These are phyloP conservation scores for Penstemon barbatus DNA, from an alignment of 257 asterid genomes.

Conservation along the genomic window DNA sequence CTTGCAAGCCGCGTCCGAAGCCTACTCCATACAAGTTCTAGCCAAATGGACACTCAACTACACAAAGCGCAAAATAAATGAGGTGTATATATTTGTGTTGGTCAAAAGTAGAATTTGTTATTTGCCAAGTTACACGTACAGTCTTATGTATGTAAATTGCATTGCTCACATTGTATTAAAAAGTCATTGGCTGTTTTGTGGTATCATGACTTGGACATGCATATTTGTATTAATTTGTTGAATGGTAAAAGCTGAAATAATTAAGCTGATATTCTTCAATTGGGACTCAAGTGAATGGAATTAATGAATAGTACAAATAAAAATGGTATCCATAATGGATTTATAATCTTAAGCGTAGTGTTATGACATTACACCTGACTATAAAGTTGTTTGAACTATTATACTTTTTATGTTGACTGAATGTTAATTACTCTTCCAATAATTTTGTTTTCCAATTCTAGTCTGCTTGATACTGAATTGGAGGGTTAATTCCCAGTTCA, in stretches of 20 bases:
- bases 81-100: background rate
- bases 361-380: too few relatives aligned
- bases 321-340: background rate
- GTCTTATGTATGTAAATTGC: background rate
- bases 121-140: background rate
- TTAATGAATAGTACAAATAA: background rate
- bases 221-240: background rate
- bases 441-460: too few relatives aligned
- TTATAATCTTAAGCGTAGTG: too few relatives aligned
- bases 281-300: background rate
- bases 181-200: background rate
- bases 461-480: too few relatives aligned
- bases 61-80: background rate
- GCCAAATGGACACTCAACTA: background rate
- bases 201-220: background rate
- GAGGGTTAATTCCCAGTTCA: too few relatives aligned
- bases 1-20: slow-evolving; percentile 40
- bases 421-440: too few relatives aligned
- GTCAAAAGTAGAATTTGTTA: background rate
- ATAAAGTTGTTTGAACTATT: too few relatives aligned
- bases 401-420: too few relatives aligned
- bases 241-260: too few relatives aligned
- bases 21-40: slow-evolving; percentile 49
- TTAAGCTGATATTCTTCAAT: background rate
- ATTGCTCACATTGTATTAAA: background rate